phyloP scores from a whole-genome alignment of 2,329 filamentous ascomycete species.

The Colletotrichum destructivum region DNA sequence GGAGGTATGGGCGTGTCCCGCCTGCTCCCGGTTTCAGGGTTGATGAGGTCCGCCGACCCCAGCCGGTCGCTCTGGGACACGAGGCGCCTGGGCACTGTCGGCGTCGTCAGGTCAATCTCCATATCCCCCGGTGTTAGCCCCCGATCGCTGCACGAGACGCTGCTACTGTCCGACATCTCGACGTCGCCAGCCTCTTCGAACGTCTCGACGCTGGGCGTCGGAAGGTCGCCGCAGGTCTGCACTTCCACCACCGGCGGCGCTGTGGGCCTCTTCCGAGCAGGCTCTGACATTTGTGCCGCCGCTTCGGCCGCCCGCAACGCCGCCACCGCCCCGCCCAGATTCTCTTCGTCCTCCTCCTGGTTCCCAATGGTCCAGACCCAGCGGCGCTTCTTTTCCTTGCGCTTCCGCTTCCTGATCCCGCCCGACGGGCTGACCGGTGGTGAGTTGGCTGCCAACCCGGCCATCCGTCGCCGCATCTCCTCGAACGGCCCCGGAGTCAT shows the following conservation, averaged over 20 bases:
- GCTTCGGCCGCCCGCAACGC: conserved; percentile 55
- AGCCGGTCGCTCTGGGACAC: conserved; percentile 43
- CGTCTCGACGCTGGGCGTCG: conserved; percentile 60
- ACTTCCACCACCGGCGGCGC: conserved; percentile 33
- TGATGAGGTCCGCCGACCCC: conserved; percentile 48
- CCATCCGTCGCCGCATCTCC: conserved; percentile 73
- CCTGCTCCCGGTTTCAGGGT: conserved; percentile 49
- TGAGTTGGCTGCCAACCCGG: conserved; percentile 60
- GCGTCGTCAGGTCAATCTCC: conserved; percentile 58
- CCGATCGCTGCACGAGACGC: conserved; percentile 52
- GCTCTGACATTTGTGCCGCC: conserved; percentile 36
- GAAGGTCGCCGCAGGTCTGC: conserved; percentile 49
- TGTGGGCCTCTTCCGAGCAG: conserved; percentile 34
- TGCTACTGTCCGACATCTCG: conserved; percentile 66
- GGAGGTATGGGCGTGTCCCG: conserved; percentile 55
- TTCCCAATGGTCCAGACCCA: conserved; percentile 78
- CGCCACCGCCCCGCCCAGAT: conserved; percentile 59
- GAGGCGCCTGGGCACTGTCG: conserved; percentile 49
- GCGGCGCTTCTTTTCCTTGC: conserved; percentile 72
- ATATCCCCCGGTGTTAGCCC: conserved; percentile 50
- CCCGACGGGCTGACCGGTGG: conserved; percentile 55
- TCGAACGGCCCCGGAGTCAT: conserved; percentile 76
- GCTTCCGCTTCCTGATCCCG: conserved; percentile 68
- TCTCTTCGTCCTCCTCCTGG: conserved; percentile 62
- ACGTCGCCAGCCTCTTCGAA: conserved; percentile 56